These are phyloP conservation scores for Austroboletus novae-zelandiae DNA, from an alignment of 1,284 basidiomycete genomes.

Conservation along the genomic window DNA sequence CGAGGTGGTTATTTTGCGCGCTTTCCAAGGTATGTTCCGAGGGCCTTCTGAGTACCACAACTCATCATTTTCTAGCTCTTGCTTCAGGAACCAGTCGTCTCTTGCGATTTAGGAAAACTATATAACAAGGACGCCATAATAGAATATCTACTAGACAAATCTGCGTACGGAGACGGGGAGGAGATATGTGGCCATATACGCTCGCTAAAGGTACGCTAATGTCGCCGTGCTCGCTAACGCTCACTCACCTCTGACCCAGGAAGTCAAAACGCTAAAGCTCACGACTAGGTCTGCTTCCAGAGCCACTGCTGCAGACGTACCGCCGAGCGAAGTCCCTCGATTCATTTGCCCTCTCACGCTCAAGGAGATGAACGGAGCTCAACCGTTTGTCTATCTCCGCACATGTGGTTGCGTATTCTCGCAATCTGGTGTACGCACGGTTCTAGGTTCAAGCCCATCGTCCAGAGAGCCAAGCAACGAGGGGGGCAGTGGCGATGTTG, in stretches of 20 bases:
- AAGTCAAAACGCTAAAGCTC: constrained; percentile 79
- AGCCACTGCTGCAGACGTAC: constrained; percentile 38
- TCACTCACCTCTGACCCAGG: constrained; percentile 43
- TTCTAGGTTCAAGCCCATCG: constrained; percentile 40
- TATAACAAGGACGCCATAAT: constrained; percentile 94
- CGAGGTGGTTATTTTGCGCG: constrained; percentile 90
- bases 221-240: neutral
- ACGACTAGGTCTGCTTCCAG: constrained; percentile 61
- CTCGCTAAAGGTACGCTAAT: constrained; percentile 64
- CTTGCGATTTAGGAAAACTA: constrained; percentile 86
- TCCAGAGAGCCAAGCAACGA: constrained; percentile 24
- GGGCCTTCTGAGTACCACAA: constrained; percentile 5
- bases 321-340: constrained; percentile 47
- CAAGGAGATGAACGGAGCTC: constrained; percentile 90
- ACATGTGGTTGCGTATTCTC: constrained; percentile 89
- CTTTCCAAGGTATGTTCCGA: constrained; percentile 74
- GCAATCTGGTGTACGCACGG: constrained; percentile 68
- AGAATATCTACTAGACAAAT: constrained; percentile 57
- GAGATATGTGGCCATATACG: constrained; percentile 85
- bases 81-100: constrained; percentile 83
- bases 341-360: constrained; percentile 89
- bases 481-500: constrained; percentile 16
- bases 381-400: constrained; percentile 85
- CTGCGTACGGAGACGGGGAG: constrained; percentile 78
- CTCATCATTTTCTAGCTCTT: constrained; percentile 50